A percentile compares a stretch with the other conserved stretches of the same genome.
Evolutionary conservation across 1,284 basidiomycete species (phyloP).

Genomic region (Ceratobasidium sp.): DNA sequence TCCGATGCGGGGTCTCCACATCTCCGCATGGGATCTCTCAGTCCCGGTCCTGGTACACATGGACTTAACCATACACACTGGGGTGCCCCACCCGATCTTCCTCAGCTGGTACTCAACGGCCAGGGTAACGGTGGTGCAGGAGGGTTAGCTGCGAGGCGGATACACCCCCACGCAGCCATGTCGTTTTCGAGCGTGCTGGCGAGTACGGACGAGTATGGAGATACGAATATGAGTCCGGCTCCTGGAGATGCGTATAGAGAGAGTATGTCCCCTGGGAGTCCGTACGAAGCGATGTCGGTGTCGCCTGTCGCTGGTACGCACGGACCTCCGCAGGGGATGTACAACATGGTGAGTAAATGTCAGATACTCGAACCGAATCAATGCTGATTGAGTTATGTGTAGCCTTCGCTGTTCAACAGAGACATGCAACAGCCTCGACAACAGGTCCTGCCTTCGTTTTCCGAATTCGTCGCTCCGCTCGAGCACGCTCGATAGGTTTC

Average conservation of each 20-base stretch:
- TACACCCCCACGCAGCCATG: slow-evolving; percentile 8
- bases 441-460: slow-evolving; percentile 22
- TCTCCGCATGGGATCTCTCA: slow-evolving; percentile 18
- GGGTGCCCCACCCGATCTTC: not conserved
- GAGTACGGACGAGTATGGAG: not conserved
- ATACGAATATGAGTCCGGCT: too few species aligned
- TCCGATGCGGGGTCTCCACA: slow-evolving; percentile 13
- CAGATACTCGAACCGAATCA: not conserved
- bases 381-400: not conserved
- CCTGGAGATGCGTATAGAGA: not conserved
- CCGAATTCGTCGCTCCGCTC: slow-evolving; percentile 26
- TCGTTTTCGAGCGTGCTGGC: slow-evolving; percentile 24
- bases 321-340: slow-evolving; percentile 5
- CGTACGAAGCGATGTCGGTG: slow-evolving; percentile 13
- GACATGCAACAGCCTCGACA: not conserved
- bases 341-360: slow-evolving; percentile 3
- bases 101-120: slow-evolving; percentile 23
- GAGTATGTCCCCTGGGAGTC: slow-evolving; percentile 23
- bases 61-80: slow-evolving; percentile 1
- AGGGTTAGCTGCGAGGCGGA: not conserved
- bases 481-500: slow-evolving; percentile 35
- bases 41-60: slow-evolving; percentile 32
- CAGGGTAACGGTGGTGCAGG: slow-evolving; percentile 9
- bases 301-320: not conserved
- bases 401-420: slow-evolving; percentile 29